Evolutionary conservation across 2,329 filamentous ascomycete genomes (phyloP).

Genomic region (Cercospora zeae-maydis): DNA sequence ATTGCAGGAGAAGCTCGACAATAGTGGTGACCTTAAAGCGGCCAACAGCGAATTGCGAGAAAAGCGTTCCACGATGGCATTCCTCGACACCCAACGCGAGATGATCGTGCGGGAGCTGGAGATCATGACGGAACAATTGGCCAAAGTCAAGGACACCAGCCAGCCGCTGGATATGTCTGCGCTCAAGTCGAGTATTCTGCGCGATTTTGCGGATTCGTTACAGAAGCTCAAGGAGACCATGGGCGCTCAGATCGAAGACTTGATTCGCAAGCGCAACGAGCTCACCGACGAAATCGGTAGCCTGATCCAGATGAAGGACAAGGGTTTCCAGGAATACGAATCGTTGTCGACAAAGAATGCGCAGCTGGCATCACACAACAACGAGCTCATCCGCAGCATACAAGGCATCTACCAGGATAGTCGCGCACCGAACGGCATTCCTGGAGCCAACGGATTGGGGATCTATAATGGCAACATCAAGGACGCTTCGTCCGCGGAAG

Average conservation of each 20-base stretch:
- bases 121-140: slow-evolving; percentile 81
- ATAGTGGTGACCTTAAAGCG: slow-evolving; percentile 62
- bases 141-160: slow-evolving; percentile 77
- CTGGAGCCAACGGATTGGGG: slow-evolving; percentile 56
- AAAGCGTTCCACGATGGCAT: slow-evolving; percentile 92
- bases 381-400: slow-evolving; percentile 89
- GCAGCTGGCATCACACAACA: slow-evolving; percentile 91
- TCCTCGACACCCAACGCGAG: slow-evolving; percentile 89
- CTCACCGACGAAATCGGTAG: slow-evolving; percentile 80
- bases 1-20: slow-evolving; percentile 53
- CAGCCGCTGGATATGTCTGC: slow-evolving; percentile 75
- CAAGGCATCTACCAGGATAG: slow-evolving; percentile 88
- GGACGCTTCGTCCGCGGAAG: slow-evolving; percentile 38
- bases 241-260: slow-evolving; percentile 71
- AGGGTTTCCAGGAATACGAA: slow-evolving; percentile 92
- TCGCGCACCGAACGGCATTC: slow-evolving; percentile 40
- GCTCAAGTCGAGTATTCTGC: slow-evolving; percentile 59
- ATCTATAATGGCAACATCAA: slow-evolving; percentile 48
- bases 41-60: slow-evolving; percentile 85
- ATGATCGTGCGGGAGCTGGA: slow-evolving; percentile 92
- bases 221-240: slow-evolving; percentile 77
- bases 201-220: slow-evolving; percentile 60
- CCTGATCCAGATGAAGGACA: slow-evolving; percentile 81
- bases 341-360: slow-evolving; percentile 91
- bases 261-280: slow-evolving; percentile 82